Percentiles rank a stretch among this genome's conserved stretches.
Conservation (phyloP, 306 rosid species). For the Ochetophila trinervis region DNA sequence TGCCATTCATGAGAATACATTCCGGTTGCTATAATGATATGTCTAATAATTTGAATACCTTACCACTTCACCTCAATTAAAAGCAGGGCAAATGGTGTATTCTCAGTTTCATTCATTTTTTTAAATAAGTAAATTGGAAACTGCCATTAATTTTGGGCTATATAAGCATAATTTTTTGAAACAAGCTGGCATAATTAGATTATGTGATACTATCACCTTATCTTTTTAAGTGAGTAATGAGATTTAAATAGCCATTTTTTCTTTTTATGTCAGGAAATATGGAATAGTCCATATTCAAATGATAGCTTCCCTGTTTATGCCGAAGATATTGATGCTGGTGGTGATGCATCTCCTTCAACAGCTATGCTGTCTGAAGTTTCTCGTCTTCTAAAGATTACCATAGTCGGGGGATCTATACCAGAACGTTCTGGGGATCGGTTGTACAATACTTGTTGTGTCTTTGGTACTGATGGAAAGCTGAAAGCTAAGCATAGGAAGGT, state of each 20-base stretch:
- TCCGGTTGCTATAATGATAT: too few species aligned
- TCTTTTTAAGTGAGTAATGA: not conserved
- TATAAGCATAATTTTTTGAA: not conserved
- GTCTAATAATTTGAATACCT: too few species aligned
- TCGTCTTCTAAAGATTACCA: constrained; percentile 66
- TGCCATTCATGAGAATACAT: too few species aligned
- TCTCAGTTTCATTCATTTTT: not conserved
- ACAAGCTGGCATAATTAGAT: not conserved
- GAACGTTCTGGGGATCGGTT: constrained; percentile 72
- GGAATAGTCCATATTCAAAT: constrained; percentile 90
- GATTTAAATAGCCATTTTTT: not conserved
- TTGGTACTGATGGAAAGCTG: constrained; percentile 73
- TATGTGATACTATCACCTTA: not conserved
- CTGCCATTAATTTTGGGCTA: not conserved
- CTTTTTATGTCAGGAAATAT: constrained; percentile 61
- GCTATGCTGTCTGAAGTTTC: constrained; percentile 85
- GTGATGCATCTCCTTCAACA: constrained; percentile 84
- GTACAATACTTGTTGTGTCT: constrained; percentile 84
- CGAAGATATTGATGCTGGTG: constrained; percentile 85
- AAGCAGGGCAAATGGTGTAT: too few species aligned
- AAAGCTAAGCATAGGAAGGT: constrained; percentile 92
- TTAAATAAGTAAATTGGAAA: not conserved
- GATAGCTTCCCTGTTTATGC: constrained; percentile 81
- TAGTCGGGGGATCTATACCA: constrained; percentile 85
- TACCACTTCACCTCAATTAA: too few species aligned